These are phyloP conservation scores for Hyphopichia homilentoma DNA, from an alignment of 805 yeast genomes.

Conservation along the genomic window DNA sequence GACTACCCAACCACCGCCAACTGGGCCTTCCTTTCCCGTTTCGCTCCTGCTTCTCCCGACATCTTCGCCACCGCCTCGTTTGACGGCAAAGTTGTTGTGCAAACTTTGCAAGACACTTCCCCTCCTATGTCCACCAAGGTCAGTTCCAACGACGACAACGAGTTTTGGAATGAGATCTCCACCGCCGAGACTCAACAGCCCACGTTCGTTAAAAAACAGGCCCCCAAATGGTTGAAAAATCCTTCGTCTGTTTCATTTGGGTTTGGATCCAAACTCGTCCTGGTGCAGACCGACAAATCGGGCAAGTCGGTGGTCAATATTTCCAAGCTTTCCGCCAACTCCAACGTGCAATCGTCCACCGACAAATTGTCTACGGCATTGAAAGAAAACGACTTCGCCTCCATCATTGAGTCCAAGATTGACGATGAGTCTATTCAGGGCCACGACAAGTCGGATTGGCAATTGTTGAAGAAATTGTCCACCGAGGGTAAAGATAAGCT, in stretches of 20 bases:
- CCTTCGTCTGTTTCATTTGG: conserved; percentile 81
- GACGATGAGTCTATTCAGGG: conserved; percentile 31
- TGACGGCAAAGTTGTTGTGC: conserved; percentile 78
- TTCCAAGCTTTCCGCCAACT: conserved; percentile 38
- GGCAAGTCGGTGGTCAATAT: conserved; percentile 42
- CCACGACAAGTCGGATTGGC: conserved; percentile 61
- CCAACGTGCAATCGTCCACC: conserved; percentile 29
- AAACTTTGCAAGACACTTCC: conserved; percentile 83
- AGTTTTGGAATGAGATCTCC: conserved; percentile 81
- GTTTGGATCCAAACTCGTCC: conserved; percentile 85
- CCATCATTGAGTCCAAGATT: conserved; percentile 54
- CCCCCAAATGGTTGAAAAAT: conserved; percentile 84
- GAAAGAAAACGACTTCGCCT: conserved; percentile 47
- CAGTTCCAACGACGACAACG: conserved; percentile 54
- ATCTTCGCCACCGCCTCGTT: conserved; percentile 84
- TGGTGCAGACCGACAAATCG: conserved; percentile 40
- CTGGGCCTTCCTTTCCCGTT: conserved; percentile 88
- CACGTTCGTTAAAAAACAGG: conserved; percentile 64
- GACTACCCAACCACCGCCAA: conserved; percentile 89
- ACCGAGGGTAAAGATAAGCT: conserved; percentile 48
- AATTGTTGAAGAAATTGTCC: conserved; percentile 49
- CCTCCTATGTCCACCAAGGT: conserved; percentile 48
- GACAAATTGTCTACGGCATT: conserved; percentile 54
- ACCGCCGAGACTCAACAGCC: conserved; percentile 71
- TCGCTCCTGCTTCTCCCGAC: conserved; percentile 88